Evolutionary conservation across 78 protist species (phyloP), one percentile per base, ranked within the genome.

Genomic region (Cavenderia fasciculata): DNA sequence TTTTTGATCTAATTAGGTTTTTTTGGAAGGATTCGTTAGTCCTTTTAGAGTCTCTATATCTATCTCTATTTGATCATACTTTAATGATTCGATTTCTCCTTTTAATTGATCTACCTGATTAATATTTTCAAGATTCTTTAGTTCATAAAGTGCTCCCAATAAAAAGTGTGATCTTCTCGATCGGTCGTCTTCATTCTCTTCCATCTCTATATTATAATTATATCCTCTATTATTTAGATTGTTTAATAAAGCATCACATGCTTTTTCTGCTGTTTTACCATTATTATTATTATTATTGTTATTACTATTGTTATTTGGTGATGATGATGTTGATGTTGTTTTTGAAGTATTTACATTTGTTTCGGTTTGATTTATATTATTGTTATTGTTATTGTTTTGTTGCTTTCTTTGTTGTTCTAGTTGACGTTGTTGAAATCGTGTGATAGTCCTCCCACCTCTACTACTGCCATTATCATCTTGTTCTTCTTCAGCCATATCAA

Each of bases 1-100:
- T n/a, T 16, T 59, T 74, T 4, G 40, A 69, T 46, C 85, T 74
- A 34, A 18, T n/a, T n/a, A n/a, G n/a, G n/a, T n/a, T n/a, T n/a
- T n/a, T n/a, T n/a, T n/a, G n/a, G n/a, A n/a, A n/a, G 16, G 29
- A 61, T 2, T 21, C 21, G 40, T 61, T 31, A 31, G 4, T 5
- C 23, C 4, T 31, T 4, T 49, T 49, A 49, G 54, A 49, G 14
- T 14, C 14, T 49, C 27, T 18, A 49, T 14, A 12, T 14, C 14
- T 14, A 61, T 61, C 16, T 31, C 6, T 5, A 61, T 61, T 61
- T 34, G 43, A 61, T 61, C 31, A 61, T 61, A 61, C 69, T 40
- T 21, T 34, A 61, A 16, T 31, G 16, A 61, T 34, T 7, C 2
- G n/a, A 61, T 61, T 16, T 61, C 69, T 34, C 31, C 43, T 27